phyloP scores from a whole-genome alignment of 2,329 filamentous ascomycete genomes.

The Plenodomus tracheiphilus region DNA sequence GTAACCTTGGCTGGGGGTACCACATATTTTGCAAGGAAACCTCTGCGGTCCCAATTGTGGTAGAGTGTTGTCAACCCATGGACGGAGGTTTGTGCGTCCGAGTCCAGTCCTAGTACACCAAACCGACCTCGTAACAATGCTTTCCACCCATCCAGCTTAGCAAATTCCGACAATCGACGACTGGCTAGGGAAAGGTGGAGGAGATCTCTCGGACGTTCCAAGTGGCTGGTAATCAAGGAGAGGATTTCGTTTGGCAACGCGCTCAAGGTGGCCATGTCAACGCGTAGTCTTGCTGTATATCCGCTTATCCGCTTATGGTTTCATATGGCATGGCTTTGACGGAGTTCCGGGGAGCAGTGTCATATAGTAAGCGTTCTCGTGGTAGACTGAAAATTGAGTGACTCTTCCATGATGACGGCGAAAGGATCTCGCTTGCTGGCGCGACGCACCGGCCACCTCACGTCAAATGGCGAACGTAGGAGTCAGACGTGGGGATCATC shows the following conservation, averaged over 20 bases:
- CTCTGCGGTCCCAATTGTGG: conserved; percentile 60
- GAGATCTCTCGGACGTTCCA: conserved; percentile 34
- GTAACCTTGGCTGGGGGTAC: conserved; percentile 47
- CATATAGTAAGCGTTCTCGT: conserved; percentile 5
- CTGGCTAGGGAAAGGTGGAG: conserved; percentile 28
- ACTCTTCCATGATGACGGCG: conserved; percentile 26
- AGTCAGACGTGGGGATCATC: not conserved
- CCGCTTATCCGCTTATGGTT: not conserved
- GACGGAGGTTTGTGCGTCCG: conserved; percentile 45
- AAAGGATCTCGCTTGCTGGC: conserved; percentile 3
- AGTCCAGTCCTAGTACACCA: conserved; percentile 22
- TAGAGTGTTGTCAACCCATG: conserved; percentile 60
- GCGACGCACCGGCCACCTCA: not conserved
- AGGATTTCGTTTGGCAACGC: conserved; percentile 40
- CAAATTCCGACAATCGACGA: conserved; percentile 27
- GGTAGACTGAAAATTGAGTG: conserved; percentile 10
- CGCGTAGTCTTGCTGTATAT: not conserved
- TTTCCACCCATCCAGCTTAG: conserved; percentile 40
- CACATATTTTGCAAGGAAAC: conserved; percentile 59
- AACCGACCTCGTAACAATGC: conserved; percentile 39
- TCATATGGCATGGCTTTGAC: not conserved
- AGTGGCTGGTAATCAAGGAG: conserved; percentile 32
- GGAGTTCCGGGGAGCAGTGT: not conserved
- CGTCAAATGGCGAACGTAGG: not conserved
- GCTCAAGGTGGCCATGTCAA: conserved; percentile 25